Percentiles rank a stretch among this genome's conserved stretches.
Conservation (phyloP, 257 asterid genomes). For the Thymus quinquecostatus region DNA sequence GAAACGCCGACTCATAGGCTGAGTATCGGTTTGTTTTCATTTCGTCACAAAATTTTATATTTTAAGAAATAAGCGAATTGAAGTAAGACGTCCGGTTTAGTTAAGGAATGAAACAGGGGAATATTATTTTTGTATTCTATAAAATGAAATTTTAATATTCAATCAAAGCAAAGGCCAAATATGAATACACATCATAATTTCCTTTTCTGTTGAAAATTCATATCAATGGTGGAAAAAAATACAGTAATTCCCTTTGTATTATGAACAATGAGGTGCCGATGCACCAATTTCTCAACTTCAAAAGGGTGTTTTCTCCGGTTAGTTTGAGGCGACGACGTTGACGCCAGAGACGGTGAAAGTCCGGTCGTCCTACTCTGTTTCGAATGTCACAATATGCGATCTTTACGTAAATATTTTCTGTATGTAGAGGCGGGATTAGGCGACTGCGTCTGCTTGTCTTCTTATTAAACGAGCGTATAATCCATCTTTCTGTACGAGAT, state of each 20-base stretch:
- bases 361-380: neutral
- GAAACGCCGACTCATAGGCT: neutral
- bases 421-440: slow-evolving; percentile 38
- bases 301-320: neutral
- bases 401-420: slow-evolving; percentile 17
- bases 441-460: slow-evolving; percentile 84
- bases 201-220: neutral
- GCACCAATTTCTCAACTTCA: slow-evolving; percentile 19
- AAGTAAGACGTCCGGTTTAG: no score
- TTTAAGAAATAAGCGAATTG: no score
- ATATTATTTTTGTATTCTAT: no score
- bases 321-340: neutral
- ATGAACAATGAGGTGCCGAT: slow-evolving; percentile 21
- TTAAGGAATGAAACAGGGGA: no score
- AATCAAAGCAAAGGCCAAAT: neutral
- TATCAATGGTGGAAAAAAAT: neutral
- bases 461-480: slow-evolving; percentile 77
- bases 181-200: neutral
- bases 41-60: no score
- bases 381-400: slow-evolving; percentile 7
- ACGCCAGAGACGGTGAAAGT: neutral
- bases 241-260: neutral
- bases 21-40: no score
- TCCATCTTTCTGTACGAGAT: slow-evolving; percentile 69
- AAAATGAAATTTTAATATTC: no score